These are phyloP conservation scores for Plasmodium reichenowi DNA, from an alignment of 169 alveolate species.

Conservation along the genomic window DNA sequence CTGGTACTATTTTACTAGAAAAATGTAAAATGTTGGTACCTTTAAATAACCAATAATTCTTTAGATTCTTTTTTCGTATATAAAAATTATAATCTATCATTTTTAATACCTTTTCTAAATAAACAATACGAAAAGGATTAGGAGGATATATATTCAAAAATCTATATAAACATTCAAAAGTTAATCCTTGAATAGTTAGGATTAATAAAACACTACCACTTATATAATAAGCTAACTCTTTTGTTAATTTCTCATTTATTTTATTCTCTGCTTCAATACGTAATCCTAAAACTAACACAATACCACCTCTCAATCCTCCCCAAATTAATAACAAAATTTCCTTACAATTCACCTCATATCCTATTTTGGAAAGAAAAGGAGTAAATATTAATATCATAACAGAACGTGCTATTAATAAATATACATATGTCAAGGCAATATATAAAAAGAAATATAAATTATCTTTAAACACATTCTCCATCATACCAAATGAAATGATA, in stretches of 20 bases:
- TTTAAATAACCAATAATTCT: slow-evolving; percentile 89
- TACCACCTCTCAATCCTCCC: slow-evolving; percentile 96
- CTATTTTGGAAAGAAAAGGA: slow-evolving; percentile 86
- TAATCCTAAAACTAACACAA: slow-evolving; percentile 92
- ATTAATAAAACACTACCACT: slow-evolving; percentile 93
- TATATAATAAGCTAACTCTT: slow-evolving; percentile 90
- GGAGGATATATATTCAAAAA: slow-evolving; percentile 90
- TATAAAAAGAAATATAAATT: slow-evolving; percentile 49
- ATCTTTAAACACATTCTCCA: slow-evolving; percentile 79
- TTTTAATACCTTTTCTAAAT: slow-evolving; percentile 89
- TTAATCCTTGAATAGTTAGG: slow-evolving; percentile 91
- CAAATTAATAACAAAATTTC: slow-evolving; percentile 90
- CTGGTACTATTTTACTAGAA: slow-evolving; percentile 85
- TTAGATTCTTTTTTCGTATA: slow-evolving; percentile 80
- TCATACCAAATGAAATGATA: slow-evolving; percentile 89
- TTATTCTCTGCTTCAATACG: slow-evolving; percentile 90
- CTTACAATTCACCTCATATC: slow-evolving; percentile 87
- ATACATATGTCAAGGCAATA: slow-evolving; percentile 80
- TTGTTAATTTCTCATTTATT: slow-evolving; percentile 83
- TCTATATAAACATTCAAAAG: slow-evolving; percentile 89
- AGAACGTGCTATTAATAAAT: slow-evolving; percentile 84
- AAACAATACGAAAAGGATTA: slow-evolving; percentile 90
- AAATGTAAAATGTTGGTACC: slow-evolving; percentile 84
- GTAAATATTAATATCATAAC: slow-evolving; percentile 87
- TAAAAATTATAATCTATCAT: slow-evolving; percentile 86